Evolutionary conservation across 805 yeast species (phyloP), one percentile per base, ranked within the genome.

Genomic region (Candida coquimbonensis): DNA sequence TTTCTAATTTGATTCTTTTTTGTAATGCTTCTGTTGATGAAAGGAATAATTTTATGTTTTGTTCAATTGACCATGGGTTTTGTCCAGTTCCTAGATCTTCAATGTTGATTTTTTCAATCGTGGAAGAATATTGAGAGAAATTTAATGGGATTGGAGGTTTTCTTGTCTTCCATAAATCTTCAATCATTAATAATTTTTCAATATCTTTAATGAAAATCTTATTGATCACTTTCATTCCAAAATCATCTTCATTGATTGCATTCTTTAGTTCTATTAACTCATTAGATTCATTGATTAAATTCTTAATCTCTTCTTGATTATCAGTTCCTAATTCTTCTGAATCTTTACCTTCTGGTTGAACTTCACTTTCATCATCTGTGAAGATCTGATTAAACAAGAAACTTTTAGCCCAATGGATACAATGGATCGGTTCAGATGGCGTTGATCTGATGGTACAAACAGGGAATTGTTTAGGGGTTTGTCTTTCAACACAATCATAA

Each of bases 371-470:
- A 11, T 69, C 72, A 40, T 78, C 80, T 19, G 80, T 81, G 61
- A 89, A 91, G 34, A 93, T 68, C 58, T 88, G 95, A 24, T 78
- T 73, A 60, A 93, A 89, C 43, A 93, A 66, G 59, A 87, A 95
- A 55, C 85, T 87, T 61, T 93, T 93, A 9, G 97, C 95, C 99
- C 99, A 93, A 1, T 95, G 96, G 25, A 93, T 83, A 63, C 96
- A 89, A 60, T 93, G 99, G 7, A 93, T 83, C 0, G 97, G 97
- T 59, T 86, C 89, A 0, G 96, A 87, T 0, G 99, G 99, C 0
- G 99, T 93, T 7, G 96, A 87, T 52, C 99, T 73, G 48, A 93
- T 93, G 0, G 99, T 93, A 63, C 99, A 93, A 1, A 93, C 96
- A 0, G 99, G 97, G 62, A 80, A 93, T 0, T 93, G 75, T 58